Percentiles rank a stretch among this genome's conserved stretches.
Evolutionary conservation across 129 eudicot species (phyloP).

Genomic region (Sambucus nigra): DNA sequence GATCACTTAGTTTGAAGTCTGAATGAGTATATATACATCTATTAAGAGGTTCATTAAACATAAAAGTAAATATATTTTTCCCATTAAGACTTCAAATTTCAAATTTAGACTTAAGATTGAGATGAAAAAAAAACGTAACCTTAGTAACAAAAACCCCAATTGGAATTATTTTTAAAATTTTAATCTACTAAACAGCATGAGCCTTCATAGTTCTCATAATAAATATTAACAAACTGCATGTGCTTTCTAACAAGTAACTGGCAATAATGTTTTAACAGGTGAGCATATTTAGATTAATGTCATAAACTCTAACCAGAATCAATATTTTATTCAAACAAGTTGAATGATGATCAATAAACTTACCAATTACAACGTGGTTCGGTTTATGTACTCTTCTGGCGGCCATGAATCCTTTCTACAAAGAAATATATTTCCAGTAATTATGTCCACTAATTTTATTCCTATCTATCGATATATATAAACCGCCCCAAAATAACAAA

Average conservation of each 20-base stretch:
- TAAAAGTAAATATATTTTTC: background rate
- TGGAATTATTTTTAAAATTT: background rate
- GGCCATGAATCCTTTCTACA: slow-evolving; percentile 86
- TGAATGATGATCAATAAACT: slow-evolving; percentile 9
- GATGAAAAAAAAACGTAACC: too few relatives aligned
- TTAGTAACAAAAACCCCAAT: background rate
- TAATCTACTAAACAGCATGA: background rate
- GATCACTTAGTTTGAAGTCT: too few relatives aligned
- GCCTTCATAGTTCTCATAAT: background rate
- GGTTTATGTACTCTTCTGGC: slow-evolving; percentile 67
- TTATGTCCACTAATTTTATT: slow-evolving; percentile 36
- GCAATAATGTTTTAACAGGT: too few relatives aligned
- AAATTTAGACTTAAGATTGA: too few relatives aligned
- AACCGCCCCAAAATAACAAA: background rate
- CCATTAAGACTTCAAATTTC: too few relatives aligned
- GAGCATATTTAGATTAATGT: too few relatives aligned
- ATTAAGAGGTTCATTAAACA: too few relatives aligned
- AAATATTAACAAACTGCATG: too few relatives aligned
- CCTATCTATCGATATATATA: background rate
- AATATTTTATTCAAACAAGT: background rate
- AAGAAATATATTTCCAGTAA: slow-evolving; percentile 64
- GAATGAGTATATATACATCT: too few relatives aligned
- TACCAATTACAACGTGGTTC: slow-evolving; percentile 68
- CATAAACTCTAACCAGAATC: background rate
- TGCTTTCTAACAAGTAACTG: too few relatives aligned